Evolutionary conservation across 2,329 filamentous ascomycete species (phyloP), one percentile per base, ranked within the genome.

Genomic region (Fusarium tricinctum): DNA sequence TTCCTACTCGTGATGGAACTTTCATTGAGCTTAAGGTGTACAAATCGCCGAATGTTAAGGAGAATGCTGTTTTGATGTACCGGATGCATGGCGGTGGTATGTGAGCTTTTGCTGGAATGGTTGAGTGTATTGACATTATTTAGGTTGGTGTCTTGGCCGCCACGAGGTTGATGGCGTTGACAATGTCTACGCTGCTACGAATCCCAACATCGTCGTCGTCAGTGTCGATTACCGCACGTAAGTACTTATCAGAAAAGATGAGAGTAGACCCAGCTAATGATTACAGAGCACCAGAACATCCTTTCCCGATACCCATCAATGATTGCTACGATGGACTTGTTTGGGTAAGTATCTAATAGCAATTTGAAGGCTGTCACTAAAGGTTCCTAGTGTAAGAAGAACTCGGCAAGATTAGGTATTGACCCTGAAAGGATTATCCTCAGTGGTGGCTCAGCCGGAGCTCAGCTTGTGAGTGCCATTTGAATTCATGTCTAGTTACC

Each of bases 41-140:
- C 26, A 69, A 52, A 22, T 69, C 67, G 0, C 54, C 26, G 0
- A 60, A 62, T 5, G 62, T 64, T 1, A 33, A 43, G 0, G 19
- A 20, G 0, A 42, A 68, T 28, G 73, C 71, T 6, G 53, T 63
- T 17, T 22, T 75, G 3, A 73, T 74, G 70, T 66, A 69, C 32
- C 58, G 66, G 5, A 73, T 75, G 57, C 73, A 75, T 10, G 73
- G 73, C 8, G 71, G 72, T 32, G 71, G 71, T 73, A 57, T 19
- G 63, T 14, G 7, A n/a, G 13, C 4, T 30, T 6, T 30, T 30
- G 28, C 12, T 3, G 28, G 10, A 30, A 1, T 4, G 12, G 28
- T 30, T 30, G 28, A 10, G 1, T 1, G 12, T 13, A 3, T 8
- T 15, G 8, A 33, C 30, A 30, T 15, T 33, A 3, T 33, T 5